phyloP scores from a whole-genome alignment of 441 rosid species.

The Erysimum cheiri region DNA sequence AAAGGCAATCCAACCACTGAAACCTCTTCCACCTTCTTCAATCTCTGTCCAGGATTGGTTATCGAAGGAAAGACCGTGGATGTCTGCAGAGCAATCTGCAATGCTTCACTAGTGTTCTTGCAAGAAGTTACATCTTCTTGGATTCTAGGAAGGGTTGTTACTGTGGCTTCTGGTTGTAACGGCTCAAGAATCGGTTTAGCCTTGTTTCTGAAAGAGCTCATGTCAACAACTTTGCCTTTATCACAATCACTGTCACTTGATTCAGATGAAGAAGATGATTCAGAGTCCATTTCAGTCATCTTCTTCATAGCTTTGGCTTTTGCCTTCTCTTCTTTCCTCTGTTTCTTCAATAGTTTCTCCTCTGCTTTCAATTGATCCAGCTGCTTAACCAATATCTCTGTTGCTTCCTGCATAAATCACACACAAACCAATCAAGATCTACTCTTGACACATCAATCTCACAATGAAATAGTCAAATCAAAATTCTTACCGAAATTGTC shows the following conservation, averaged over 20 bases:
- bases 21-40: slow-evolving; percentile 23
- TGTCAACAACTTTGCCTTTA: slow-evolving; percentile 53
- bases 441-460: background rate
- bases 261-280: slow-evolving; percentile 52
- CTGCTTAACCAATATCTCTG: slow-evolving; percentile 55
- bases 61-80: slow-evolving; percentile 20
- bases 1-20: slow-evolving; percentile 20
- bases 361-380: slow-evolving; percentile 61
- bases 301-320: slow-evolving; percentile 48
- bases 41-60: slow-evolving; percentile 12
- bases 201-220: slow-evolving; percentile 47
- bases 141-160: slow-evolving; percentile 30
- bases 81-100: slow-evolving; percentile 36
- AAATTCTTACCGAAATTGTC: slow-evolving; percentile 48
- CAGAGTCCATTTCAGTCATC: slow-evolving; percentile 40
- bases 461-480: background rate
- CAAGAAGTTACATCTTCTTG: slow-evolving; percentile 8
- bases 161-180: slow-evolving; percentile 1
- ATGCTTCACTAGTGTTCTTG: slow-evolving; percentile 33
- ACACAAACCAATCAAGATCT: slow-evolving; percentile 15
- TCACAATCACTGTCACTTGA: slow-evolving; percentile 59
- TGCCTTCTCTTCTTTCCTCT: slow-evolving; percentile 56
- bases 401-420: slow-evolving; percentile 57
- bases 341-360: slow-evolving; percentile 62
- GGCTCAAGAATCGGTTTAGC: slow-evolving; percentile 29